These are phyloP conservation scores for Dalechampia spathulata DNA, from an alignment of 441 rosid genomes.

Conservation along the genomic window DNA sequence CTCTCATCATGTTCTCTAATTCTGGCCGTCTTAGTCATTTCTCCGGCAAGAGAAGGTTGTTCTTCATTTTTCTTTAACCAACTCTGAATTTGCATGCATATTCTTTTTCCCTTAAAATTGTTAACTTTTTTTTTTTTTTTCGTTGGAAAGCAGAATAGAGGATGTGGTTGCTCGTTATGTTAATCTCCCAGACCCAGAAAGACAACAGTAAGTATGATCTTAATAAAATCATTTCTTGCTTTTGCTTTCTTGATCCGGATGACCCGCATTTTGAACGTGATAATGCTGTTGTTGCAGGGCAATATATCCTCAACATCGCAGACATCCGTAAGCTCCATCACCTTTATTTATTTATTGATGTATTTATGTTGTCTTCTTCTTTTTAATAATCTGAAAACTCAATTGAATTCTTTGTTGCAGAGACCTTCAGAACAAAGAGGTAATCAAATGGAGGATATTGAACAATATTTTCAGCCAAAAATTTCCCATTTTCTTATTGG, in stretches of 20 bases:
- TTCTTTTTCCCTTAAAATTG: not conserved
- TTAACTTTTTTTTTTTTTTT: no score
- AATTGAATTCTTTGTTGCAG: constrained; percentile 9
- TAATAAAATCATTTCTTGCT: not conserved
- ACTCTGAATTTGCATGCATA: not conserved
- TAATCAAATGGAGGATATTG: not conserved
- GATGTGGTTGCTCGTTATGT: constrained; percentile 57
- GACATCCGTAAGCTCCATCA: constrained; percentile 23
- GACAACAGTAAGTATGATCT: constrained; percentile 36
- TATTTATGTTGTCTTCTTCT: not conserved
- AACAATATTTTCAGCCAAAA: not conserved
- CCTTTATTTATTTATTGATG: not conserved
- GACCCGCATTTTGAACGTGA: no score
- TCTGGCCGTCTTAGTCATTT: constrained; percentile 40
- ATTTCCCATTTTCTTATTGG: not conserved
- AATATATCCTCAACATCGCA: constrained; percentile 24
- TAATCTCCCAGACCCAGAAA: constrained; percentile 59
- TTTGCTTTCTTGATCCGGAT: no score
- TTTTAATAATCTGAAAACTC: not conserved
- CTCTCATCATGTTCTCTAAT: constrained; percentile 51
- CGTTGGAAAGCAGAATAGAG: constrained; percentile 67
- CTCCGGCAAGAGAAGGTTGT: constrained; percentile 41
- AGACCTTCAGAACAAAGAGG: constrained; percentile 24
- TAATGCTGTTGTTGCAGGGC: constrained; percentile 30
- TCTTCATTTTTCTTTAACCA: not conserved